Evolutionary conservation across 306 rosid species (phyloP).

Genomic region (Astragalus glycyphyllos): DNA sequence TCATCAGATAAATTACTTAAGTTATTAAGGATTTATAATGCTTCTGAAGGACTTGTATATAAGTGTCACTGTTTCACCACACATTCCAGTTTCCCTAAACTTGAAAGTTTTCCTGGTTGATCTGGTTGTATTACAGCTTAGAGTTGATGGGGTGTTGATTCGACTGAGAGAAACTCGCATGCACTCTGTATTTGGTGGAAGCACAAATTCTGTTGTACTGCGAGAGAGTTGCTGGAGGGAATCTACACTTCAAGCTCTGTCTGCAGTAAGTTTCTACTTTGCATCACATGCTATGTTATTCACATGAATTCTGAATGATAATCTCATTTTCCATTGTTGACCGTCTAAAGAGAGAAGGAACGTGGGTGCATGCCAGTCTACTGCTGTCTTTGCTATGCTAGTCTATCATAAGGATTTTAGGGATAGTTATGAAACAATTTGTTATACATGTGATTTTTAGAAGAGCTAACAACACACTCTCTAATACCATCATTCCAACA

Average conservation of each 20-base stretch:
- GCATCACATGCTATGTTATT: conserved; percentile 27
- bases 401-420: not conserved
- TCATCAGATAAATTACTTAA: conserved; percentile 23
- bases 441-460: conserved; percentile 4
- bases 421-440: conserved; percentile 19
- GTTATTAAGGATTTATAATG: conserved; percentile 21
- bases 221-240: conserved; percentile 98
- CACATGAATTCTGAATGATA: conserved; percentile 12
- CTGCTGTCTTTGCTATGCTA: conserved; percentile 17
- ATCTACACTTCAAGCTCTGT: conserved; percentile 77
- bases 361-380: not conserved
- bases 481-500: no score
- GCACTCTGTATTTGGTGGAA: conserved; percentile 78
- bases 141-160: conserved; percentile 97
- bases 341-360: not conserved
- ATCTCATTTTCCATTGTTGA: conserved; percentile 14
- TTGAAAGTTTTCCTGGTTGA: conserved; percentile 30
- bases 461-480: no score
- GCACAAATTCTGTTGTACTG: conserved; percentile 65
- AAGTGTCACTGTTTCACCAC: not conserved
- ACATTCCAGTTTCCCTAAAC: conserved; percentile 23
- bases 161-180: conserved; percentile 93
- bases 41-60: conserved; percentile 23
- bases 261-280: conserved; percentile 68
- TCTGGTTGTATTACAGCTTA: conserved; percentile 66